phyloP scores from a whole-genome alignment of 1,284 basidiomycete species.

The Ustilago trichophora region DNA sequence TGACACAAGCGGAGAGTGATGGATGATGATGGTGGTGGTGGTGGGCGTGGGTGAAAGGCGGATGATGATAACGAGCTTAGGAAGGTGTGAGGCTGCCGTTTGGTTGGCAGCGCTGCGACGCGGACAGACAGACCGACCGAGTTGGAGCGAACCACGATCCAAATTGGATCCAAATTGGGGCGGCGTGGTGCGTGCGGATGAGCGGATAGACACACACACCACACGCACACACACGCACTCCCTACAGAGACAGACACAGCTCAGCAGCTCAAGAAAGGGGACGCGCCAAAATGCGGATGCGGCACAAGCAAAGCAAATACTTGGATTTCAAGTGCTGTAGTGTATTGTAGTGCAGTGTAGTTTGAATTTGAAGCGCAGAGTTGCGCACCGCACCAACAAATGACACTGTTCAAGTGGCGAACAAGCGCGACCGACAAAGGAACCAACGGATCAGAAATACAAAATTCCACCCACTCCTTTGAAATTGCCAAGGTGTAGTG shows the following conservation, averaged over 20 bases:
- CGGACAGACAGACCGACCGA: constrained; percentile 2
- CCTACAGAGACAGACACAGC: too few species aligned
- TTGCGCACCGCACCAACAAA: too few species aligned
- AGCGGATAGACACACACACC: too few species aligned
- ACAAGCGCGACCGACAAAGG: neutral
- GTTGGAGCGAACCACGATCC: too few species aligned
- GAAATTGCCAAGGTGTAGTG: too few species aligned
- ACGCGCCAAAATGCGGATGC: neutral
- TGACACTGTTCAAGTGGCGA: neutral
- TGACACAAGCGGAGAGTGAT: too few species aligned
- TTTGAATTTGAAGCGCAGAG: too few species aligned
- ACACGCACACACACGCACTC: too few species aligned
- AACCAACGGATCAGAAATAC: neutral
- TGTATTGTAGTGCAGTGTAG: too few species aligned
- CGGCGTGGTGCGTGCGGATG: neutral
- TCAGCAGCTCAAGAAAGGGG: neutral
- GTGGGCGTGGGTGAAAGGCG: constrained; percentile 16
- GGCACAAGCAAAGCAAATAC: too few species aligned
- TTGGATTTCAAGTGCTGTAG: too few species aligned
- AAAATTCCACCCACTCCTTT: neutral
- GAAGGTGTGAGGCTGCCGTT: constrained; percentile 18
- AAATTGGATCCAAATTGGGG: too few species aligned
- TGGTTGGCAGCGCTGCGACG: constrained; percentile 1
- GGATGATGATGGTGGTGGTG: constrained; percentile 5
- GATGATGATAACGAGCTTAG: constrained; percentile 26